Base-by-base conservation (phyloP, 805 yeast genomes). In the Ogataea angusta region DNA sequence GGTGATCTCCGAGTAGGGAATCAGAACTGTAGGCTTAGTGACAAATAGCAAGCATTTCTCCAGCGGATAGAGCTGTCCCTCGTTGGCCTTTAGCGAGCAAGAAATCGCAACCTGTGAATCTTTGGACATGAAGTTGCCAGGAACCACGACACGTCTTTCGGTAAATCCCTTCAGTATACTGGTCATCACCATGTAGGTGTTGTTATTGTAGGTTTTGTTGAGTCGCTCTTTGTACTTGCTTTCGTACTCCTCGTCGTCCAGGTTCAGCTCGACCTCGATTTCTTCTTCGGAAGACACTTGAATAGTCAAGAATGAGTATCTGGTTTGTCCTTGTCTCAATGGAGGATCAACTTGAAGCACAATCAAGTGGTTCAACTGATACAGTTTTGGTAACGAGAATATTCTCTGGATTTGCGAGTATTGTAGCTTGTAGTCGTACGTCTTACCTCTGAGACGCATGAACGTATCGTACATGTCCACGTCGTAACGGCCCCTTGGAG, bases 401-500 rank as follows among this genome's bases (percentile, higher is more conserved):
- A 93, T 80, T 56, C 96, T 76, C 64, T 89, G 95, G 47, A 93
- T 81, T 59, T 89, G 93, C 56, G 81, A 75, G 64, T 86, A 91
- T 62, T 85, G 96, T 45, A 93, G 76, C 67, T 91, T 93, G 73
- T 93, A 95, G 62, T 93, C 99, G 67, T 93, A 93, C 2, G 98
- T 93, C 66, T 91, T 93, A 62, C 99, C 99, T 56, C 99, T 80
- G 38, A 93, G 73, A 59, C 98, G 80, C 64, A 93, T 76, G 37
- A 93, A 85, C 22, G 78, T 76, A 25, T 86, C 81, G 65, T 86
- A 93, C 81, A 93, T 83, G 64, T 91, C 97, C 54, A 93, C 85
- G 63, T 93, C 98, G 63, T 90, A 93, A 64, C 99, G 91, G 50
- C 99, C 99, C 75, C 99, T 82, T 56, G 99, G 99, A 1, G 98